These are phyloP conservation scores for Isoetes engelmannii DNA, from an alignment of 83 land plant genomes.

Conservation along the genomic window DNA sequence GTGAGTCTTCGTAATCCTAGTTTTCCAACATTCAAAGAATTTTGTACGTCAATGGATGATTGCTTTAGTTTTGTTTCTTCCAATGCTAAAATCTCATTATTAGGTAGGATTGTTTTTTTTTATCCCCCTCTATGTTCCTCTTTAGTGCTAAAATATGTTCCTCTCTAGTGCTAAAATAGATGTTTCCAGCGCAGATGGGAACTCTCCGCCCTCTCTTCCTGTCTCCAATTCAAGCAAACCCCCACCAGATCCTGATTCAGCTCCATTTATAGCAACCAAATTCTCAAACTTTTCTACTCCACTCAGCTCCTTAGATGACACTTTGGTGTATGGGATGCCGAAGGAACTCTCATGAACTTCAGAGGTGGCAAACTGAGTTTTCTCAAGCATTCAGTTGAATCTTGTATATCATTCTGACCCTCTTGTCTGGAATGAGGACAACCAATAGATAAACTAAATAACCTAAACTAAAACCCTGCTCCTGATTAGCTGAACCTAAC, in stretches of 20 bases:
- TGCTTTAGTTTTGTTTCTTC: neutral
- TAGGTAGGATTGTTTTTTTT: neutral
- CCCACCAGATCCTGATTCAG: constrained; percentile 1
- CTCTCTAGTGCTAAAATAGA: neutral
- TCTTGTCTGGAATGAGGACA: neutral
- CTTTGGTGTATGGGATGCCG: constrained; percentile 24
- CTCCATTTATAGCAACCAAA: neutral
- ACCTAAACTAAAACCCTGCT: neutral
- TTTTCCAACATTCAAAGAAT: neutral
- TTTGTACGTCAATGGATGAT: neutral
- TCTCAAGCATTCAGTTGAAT: constrained; percentile 29
- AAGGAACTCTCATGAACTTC: constrained; percentile 20
- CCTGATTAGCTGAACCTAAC: neutral
- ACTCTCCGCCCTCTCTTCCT: constrained; percentile 34
- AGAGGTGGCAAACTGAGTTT: constrained; percentile 15
- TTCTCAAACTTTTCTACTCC: constrained; percentile 9
- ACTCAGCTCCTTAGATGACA: constrained; percentile 17
- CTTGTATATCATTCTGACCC: constrained; percentile 12
- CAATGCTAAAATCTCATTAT: constrained; percentile 8
- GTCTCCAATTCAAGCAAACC: constrained; percentile 14
- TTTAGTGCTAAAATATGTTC: too few species aligned
- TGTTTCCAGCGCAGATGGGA: neutral
- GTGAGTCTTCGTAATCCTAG: neutral
- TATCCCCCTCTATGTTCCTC: constrained; percentile 3
- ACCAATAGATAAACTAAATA: neutral